Evolutionary conservation across 441 rosid species (phyloP).

Genomic region (Adansonia gregorii): DNA sequence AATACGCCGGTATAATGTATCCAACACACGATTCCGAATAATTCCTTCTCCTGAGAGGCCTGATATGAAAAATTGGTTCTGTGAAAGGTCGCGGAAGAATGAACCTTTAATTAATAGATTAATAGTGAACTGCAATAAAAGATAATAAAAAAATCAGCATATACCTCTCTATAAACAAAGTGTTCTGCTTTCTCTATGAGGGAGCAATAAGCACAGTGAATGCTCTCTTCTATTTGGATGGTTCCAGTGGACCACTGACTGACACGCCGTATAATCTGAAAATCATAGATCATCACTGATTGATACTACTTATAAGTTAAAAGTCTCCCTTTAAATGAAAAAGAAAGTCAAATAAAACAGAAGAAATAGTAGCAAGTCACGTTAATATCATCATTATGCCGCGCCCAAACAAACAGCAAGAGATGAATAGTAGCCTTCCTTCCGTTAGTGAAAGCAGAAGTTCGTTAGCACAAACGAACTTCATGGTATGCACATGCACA

Average conservation of each 20-base stretch:
- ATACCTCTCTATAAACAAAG: constrained; percentile 94
- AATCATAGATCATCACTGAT: constrained; percentile 21
- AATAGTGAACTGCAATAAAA: constrained; percentile 14
- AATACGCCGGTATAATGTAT: constrained; percentile 82
- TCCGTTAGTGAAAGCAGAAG: background rate
- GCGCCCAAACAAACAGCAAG: background rate
- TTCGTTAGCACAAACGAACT: background rate
- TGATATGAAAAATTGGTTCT: constrained; percentile 99
- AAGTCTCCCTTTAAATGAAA: constrained; percentile 5
- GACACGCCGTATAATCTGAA: constrained; percentile 92
- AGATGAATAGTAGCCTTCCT: background rate
- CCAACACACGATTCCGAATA: constrained; percentile 79
- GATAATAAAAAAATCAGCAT: constrained; percentile 10
- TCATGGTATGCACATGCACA: background rate
- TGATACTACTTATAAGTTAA: background rate
- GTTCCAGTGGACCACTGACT: constrained; percentile 99
- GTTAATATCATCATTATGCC: background rate
- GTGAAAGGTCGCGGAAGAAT: constrained; percentile 53
- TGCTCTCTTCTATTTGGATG: constrained; percentile 91
- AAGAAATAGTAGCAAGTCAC: background rate
- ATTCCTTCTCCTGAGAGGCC: constrained; percentile 94
- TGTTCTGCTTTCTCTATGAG: constrained; percentile 94
- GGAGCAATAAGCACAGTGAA: constrained; percentile 84
- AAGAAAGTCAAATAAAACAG: background rate
- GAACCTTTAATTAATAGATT: constrained; percentile 9